Percentiles rank a stretch among this genome's conserved stretches.
Evolutionary conservation across 2,329 filamentous ascomycete species (phyloP).

Genomic region (Calonectria leucothoes): DNA sequence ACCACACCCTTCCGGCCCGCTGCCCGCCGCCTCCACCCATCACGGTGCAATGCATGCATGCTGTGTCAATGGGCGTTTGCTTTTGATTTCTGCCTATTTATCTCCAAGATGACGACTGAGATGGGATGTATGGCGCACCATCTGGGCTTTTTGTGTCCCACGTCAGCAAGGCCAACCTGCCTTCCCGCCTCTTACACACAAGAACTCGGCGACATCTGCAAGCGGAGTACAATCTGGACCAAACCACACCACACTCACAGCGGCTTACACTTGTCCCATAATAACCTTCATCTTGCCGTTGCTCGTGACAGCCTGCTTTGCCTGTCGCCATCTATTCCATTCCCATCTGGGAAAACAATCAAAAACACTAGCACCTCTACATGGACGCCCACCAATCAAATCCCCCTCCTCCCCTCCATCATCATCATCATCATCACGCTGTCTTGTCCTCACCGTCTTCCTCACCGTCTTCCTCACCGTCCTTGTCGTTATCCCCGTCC

Average conservation of each 20-base stretch:
- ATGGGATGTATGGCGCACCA: not conserved
- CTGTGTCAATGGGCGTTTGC: not conserved
- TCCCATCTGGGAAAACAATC: not conserved
- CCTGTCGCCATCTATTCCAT: conserved; percentile 4
- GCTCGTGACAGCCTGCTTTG: conserved; percentile 9
- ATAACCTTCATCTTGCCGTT: conserved; percentile 4
- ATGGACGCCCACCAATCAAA: not conserved
- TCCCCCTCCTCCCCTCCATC: too few species aligned
- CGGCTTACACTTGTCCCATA: not conserved
- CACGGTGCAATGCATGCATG: not conserved
- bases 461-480: conserved; percentile 38
- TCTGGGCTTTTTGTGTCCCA: not conserved
- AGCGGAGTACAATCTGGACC: not conserved
- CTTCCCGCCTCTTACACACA: not conserved
- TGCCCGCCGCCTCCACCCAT: not conserved
- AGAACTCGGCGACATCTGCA: conserved; percentile 1
- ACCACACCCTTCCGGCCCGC: not conserved
- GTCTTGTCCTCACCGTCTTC: conserved; percentile 28
- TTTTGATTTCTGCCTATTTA: not conserved
- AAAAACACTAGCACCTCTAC: not conserved
- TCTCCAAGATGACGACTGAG: not conserved
- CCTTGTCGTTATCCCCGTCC: conserved; percentile 25
- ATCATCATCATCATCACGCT: not conserved
- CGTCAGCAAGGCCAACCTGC: not conserved
- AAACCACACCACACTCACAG: not conserved